phyloP scores from a whole-genome alignment of 441 rosid species.

The Croton laevigatus region DNA sequence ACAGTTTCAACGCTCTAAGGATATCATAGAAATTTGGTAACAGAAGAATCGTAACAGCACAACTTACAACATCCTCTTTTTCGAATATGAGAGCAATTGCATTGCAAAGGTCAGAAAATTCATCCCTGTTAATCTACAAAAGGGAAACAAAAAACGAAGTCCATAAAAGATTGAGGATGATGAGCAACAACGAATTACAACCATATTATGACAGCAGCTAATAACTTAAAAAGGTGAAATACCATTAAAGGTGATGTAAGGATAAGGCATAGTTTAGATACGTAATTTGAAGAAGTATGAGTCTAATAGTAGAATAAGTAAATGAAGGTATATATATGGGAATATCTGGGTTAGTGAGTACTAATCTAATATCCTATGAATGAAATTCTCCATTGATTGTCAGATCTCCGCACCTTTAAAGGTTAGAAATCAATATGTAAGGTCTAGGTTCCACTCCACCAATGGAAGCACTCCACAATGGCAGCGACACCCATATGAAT shows the following conservation, averaged over 20 bases:
- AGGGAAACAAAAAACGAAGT: slow-evolving; percentile 15
- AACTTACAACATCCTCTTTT: slow-evolving; percentile 90
- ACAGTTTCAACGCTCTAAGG: slow-evolving; percentile 13
- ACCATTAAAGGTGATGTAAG: not conserved
- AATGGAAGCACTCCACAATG: too few species aligned
- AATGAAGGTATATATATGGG: not conserved
- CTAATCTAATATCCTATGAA: not conserved
- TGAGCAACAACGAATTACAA: not conserved
- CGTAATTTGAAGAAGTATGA: not conserved
- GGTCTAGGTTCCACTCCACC: not conserved
- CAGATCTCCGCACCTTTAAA: not conserved
- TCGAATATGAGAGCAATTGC: slow-evolving; percentile 92
- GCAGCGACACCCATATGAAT: too few species aligned
- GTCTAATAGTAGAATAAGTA: not conserved
- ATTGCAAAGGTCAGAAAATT: slow-evolving; percentile 90
- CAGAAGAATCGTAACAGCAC: slow-evolving; percentile 23
- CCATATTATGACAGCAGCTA: not conserved
- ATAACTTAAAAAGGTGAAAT: not conserved
- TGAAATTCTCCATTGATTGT: not conserved
- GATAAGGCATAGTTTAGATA: not conserved
- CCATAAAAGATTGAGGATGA: slow-evolving; percentile 13
- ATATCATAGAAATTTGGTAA: not conserved
- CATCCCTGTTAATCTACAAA: slow-evolving; percentile 77
- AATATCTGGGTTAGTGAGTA: not conserved
- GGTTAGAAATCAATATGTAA: not conserved